Evolutionary conservation across 805 yeast genomes (phyloP).

Genomic region (Lipomyces starkeyi): DNA sequence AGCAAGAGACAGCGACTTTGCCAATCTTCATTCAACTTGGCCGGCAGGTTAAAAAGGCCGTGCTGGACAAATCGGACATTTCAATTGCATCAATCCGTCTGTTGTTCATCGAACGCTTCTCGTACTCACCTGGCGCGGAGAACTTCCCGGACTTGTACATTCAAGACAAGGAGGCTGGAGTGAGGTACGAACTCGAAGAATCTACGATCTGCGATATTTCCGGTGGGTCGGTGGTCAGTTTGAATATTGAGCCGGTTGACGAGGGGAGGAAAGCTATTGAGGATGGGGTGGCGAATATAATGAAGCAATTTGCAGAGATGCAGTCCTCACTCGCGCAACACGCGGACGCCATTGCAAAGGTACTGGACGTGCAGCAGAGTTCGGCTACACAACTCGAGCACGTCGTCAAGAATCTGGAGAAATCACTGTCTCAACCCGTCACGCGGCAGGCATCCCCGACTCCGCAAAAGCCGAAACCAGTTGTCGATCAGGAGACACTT

Average conservation of each 20-base stretch:
- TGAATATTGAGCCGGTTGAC: conserved; percentile 54
- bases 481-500: conserved; percentile 17
- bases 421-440: conserved; percentile 9
- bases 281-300: conserved; percentile 40
- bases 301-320: conserved; percentile 41
- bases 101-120: conserved; percentile 84
- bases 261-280: conserved; percentile 45
- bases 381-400: conserved; percentile 24
- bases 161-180: conserved; percentile 61
- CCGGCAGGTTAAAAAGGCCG: conserved; percentile 44
- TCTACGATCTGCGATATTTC: conserved; percentile 60
- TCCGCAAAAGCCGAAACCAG: conserved; percentile 9
- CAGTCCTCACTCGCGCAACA: conserved; percentile 40
- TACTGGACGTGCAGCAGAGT: conserved; percentile 33
- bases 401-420: conserved; percentile 11
- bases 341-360: conserved; percentile 34
- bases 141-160: conserved; percentile 81
- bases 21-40: conserved; percentile 47
- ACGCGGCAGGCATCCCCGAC: conserved; percentile 17
- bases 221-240: conserved; percentile 63
- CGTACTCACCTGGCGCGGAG: conserved; percentile 74
- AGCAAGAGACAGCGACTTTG: background rate
- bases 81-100: conserved; percentile 64
- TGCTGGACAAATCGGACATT: conserved; percentile 42
- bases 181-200: conserved; percentile 84